These are phyloP conservation scores for Infundibulicybe gibba DNA, from an alignment of 768 basidiomycete species.

Conservation along the genomic window DNA sequence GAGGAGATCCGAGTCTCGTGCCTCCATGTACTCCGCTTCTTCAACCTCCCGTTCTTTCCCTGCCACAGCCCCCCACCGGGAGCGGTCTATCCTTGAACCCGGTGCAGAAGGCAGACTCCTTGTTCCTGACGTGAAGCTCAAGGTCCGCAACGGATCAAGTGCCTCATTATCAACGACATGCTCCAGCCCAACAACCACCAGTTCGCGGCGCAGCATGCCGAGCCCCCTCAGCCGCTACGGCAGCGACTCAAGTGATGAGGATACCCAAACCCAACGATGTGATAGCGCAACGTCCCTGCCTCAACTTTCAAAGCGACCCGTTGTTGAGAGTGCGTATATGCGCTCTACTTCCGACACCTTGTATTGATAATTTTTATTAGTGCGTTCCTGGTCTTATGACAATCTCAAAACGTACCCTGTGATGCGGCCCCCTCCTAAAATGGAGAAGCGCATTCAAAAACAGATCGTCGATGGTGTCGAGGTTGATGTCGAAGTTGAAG, in stretches of 20 bases:
- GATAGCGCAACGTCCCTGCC: slow-evolving; percentile 15
- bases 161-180: slow-evolving; percentile 31
- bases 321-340: slow-evolving; percentile 47
- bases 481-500: slow-evolving; percentile 44
- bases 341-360: not conserved
- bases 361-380: slow-evolving; percentile 26
- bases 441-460: slow-evolving; percentile 53
- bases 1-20: slow-evolving; percentile 51
- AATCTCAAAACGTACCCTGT: slow-evolving; percentile 66
- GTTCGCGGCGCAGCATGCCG: slow-evolving; percentile 19
- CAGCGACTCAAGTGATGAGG: slow-evolving; percentile 22
- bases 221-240: slow-evolving; percentile 29
- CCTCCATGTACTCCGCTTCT: slow-evolving; percentile 29
- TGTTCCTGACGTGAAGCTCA: slow-evolving; percentile 39
- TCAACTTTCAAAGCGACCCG: slow-evolving; percentile 31
- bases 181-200: slow-evolving; percentile 16
- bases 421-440: slow-evolving; percentile 54
- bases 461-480: slow-evolving; percentile 47
- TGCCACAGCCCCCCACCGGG: slow-evolving; percentile 34
- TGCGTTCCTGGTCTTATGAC: slow-evolving; percentile 75
- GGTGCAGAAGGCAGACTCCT: slow-evolving; percentile 66
- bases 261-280: slow-evolving; percentile 18
- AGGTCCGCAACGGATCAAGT: slow-evolving; percentile 32
- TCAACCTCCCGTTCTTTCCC: slow-evolving; percentile 33
- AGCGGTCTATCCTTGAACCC: slow-evolving; percentile 52